phyloP scores from a whole-genome alignment of 2,329 filamentous ascomycete genomes.

The Fonsecaea pugnacius region DNA sequence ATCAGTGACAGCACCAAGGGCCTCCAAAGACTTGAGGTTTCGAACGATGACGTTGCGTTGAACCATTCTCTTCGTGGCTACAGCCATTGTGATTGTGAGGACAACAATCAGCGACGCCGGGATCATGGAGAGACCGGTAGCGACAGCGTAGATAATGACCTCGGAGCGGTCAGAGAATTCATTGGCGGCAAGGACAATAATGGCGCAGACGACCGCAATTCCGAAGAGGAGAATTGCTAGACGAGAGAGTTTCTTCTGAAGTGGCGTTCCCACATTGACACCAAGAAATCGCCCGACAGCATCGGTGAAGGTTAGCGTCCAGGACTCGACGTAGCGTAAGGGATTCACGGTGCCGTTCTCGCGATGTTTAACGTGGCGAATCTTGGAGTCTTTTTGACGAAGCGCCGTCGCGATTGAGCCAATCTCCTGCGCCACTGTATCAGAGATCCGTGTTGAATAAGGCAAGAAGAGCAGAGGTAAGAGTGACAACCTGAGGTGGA shows the following conservation, averaged over 20 bases:
- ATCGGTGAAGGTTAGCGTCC: constrained; percentile 60
- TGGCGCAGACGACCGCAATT: constrained; percentile 69
- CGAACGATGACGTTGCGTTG: constrained; percentile 57
- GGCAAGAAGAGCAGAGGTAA: background rate
- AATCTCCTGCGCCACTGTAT: constrained; percentile 48
- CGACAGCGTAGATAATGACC: constrained; percentile 69
- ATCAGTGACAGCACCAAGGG: constrained; percentile 61
- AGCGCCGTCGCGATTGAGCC: constrained; percentile 68
- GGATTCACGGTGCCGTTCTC: constrained; percentile 56
- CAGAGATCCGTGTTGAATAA: background rate
- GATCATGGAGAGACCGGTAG: constrained; percentile 64
- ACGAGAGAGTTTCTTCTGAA: constrained; percentile 70
- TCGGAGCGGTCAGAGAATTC: constrained; percentile 59
- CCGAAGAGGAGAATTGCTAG: constrained; percentile 69
- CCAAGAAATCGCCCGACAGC: constrained; percentile 68
- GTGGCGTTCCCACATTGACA: constrained; percentile 69
- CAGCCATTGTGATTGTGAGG: constrained; percentile 66
- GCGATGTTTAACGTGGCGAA: constrained; percentile 58
- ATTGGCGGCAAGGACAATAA: constrained; percentile 71
- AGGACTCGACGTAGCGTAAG: constrained; percentile 58
- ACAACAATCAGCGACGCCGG: constrained; percentile 64
- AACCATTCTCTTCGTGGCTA: constrained; percentile 59
- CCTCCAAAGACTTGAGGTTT: constrained; percentile 57
- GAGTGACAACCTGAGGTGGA: background rate
- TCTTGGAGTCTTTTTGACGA: constrained; percentile 61